Evolutionary conservation across 768 basidiomycete species (phyloP).

Genomic region (Xerocomellus amylosporus): DNA sequence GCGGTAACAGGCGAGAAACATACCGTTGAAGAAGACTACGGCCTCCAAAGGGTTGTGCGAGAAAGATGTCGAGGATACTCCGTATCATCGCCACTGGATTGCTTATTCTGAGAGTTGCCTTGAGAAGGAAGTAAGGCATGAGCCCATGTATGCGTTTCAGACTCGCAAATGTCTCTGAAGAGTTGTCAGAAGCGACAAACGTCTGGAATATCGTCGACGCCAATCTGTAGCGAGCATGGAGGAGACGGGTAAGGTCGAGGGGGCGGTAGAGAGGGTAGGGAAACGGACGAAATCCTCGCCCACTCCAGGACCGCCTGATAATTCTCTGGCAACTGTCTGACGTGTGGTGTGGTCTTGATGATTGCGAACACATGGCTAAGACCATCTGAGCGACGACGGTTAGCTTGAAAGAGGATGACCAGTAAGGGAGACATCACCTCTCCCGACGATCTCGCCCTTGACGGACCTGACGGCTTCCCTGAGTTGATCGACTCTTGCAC

Average conservation of each 20-base stretch:
- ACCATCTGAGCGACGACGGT: conserved; percentile 57
- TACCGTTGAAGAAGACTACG: conserved; percentile 88
- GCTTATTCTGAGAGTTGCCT: conserved; percentile 84
- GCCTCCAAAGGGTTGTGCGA: conserved; percentile 96
- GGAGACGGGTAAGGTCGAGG: conserved; percentile 6
- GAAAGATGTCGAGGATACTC: conserved; percentile 86
- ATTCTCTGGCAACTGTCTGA: conserved; percentile 75
- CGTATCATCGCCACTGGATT: conserved; percentile 98
- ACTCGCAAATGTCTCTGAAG: conserved; percentile 82
- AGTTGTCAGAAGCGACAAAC: conserved; percentile 89
- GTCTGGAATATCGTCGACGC: conserved; percentile 97
- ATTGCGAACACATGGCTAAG: conserved; percentile 84
- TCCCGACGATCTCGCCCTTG: conserved; percentile 91
- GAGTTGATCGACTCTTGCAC: conserved; percentile 79
- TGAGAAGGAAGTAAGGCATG: conserved; percentile 98
- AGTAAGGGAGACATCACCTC: conserved; percentile 45
- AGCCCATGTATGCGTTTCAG: conserved; percentile 92
- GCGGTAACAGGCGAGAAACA: conserved; percentile 4
- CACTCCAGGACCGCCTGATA: conserved; percentile 92
- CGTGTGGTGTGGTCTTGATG: conserved; percentile 75
- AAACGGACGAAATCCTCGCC: conserved; percentile 90
- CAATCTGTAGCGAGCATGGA: conserved; percentile 48
- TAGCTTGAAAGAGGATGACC: neutral
- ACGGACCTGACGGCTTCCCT: conserved; percentile 81
- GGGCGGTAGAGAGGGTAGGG: neutral